Conservation (phyloP, 331 rosid genomes). For the Malus hybrid region DNA sequence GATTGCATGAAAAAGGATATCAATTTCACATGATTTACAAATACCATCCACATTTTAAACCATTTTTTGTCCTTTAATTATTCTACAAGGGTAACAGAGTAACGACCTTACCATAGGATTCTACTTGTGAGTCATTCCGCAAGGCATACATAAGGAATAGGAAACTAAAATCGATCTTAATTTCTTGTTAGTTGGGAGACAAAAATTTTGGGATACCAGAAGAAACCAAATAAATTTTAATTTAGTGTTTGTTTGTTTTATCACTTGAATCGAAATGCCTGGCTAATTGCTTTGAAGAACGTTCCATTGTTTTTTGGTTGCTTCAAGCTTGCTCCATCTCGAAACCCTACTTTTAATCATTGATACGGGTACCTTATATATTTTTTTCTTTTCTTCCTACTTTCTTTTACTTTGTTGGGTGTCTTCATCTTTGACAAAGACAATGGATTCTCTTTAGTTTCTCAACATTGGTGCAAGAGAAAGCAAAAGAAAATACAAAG, state of each 20-base stretch:
- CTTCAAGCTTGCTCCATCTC: slow-evolving; percentile 48
- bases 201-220: slow-evolving; percentile 3
- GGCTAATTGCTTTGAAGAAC: slow-evolving; percentile 31
- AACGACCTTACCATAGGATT: neutral
- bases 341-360: slow-evolving; percentile 14
- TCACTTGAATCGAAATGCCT: slow-evolving; percentile 20
- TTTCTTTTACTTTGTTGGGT: slow-evolving; percentile 51
- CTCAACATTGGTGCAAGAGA: slow-evolving; percentile 66
- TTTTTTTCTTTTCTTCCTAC: neutral
- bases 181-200: neutral
- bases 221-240: slow-evolving; percentile 23
- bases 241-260: slow-evolving; percentile 10
- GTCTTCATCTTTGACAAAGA: slow-evolving; percentile 56
- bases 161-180: neutral
- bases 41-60: neutral
- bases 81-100: neutral
- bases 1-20: neutral
- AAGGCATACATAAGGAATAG: neutral
- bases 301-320: slow-evolving; percentile 41
- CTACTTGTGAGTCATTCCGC: neutral
- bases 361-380: slow-evolving; percentile 12
- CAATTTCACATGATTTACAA: neutral
- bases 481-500: slow-evolving; percentile 42
- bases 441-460: slow-evolving; percentile 34
- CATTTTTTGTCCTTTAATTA: neutral